Base-by-base conservation (phyloP, 768 basidiomycete genomes). In the Leccinum fibrillosum region DNA sequence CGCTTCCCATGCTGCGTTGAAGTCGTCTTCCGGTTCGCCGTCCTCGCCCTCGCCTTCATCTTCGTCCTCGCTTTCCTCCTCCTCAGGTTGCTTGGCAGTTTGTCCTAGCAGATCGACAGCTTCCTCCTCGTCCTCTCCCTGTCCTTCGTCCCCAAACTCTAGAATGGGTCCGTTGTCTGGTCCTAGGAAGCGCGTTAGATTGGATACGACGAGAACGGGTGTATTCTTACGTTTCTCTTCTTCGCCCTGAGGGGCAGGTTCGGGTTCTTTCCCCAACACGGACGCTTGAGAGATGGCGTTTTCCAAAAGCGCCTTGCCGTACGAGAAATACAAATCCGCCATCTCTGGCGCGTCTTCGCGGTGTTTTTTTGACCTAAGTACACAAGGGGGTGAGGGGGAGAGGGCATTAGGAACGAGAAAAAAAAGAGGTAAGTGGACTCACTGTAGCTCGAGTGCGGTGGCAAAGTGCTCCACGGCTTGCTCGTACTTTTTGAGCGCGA, bases 1-100 rank as follows among this genome's bases (percentile, higher is more conserved):
- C 3, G 96, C 88, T 69, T 97, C 92, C 94, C 96, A 99, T 12
- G 97, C 94, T 25, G 92, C 93, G 63, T 96, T 97, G 72, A 97
- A 97, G 67, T 98, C 97, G 64, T 99, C 97, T 66, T 97, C 96
- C 0, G 92, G 92, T 65, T 91, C 92, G 5, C 45, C 45, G 9
- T 47, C 45, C 13, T 47, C 45, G 12, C 45, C 89, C 4, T 84
- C 89, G 2, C 76, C 90, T 9, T 80, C 66, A 0, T 81, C 85
- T 3, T 78, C 82, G 0, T 80, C 85, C 0, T 77, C 83, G 0
- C 77, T 85, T 2, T 75, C 82, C 12, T 79, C 82, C 11, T 79
- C 81, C 8, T 80, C 81, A 1, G 68, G 72, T 55, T 82, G 81
- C 57, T 82, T 78, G n/a, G 74, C 73, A 34, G 82, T 79, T 60